These are phyloP conservation scores for Phaeotremella fagi DNA, from an alignment of 768 basidiomycete genomes.

Conservation along the genomic window DNA sequence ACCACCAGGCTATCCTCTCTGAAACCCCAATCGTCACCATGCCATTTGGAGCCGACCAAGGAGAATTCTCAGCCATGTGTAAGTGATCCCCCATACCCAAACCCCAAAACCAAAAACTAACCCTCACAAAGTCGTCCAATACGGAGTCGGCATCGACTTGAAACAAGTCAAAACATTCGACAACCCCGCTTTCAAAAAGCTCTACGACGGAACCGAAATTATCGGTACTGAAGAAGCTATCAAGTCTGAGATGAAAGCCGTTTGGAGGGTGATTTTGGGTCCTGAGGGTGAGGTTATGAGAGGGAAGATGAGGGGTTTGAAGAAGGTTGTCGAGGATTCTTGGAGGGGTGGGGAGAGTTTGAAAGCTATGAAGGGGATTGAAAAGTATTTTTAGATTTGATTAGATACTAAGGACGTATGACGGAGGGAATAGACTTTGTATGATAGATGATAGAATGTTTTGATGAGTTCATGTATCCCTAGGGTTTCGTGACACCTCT, in stretches of 20 bases:
- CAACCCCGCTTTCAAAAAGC: constrained; percentile 11
- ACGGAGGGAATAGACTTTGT: too few relatives aligned
- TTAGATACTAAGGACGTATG: too few relatives aligned
- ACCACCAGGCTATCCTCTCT: constrained; percentile 11
- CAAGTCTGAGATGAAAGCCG: constrained; percentile 19
- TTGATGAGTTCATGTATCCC: too few relatives aligned
- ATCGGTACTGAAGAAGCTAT: constrained; percentile 31
- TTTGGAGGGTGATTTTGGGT: constrained; percentile 15
- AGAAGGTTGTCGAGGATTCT: constrained; percentile 2
- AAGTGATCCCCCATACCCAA: not conserved
- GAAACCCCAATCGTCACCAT: constrained; percentile 14
- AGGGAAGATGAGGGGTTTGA: constrained; percentile 6
- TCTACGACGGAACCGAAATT: constrained; percentile 24
- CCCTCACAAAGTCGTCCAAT: constrained; percentile 7
- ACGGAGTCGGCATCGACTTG: constrained; percentile 19
- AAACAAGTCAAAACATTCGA: constrained; percentile 27
- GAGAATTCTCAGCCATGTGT: constrained; percentile 18
- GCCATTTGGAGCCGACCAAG: constrained; percentile 35
- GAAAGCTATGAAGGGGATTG: not conserved
- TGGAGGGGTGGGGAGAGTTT: not conserved
- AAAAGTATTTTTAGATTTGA: not conserved
- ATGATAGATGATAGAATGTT: too few relatives aligned
- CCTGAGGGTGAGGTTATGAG: constrained; percentile 15
- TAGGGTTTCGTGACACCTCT: too few relatives aligned
- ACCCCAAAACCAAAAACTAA: not conserved